Evolutionary conservation across 2,329 filamentous ascomycete species (phyloP).

Genomic region (Scedosporium aurantiacum): DNA sequence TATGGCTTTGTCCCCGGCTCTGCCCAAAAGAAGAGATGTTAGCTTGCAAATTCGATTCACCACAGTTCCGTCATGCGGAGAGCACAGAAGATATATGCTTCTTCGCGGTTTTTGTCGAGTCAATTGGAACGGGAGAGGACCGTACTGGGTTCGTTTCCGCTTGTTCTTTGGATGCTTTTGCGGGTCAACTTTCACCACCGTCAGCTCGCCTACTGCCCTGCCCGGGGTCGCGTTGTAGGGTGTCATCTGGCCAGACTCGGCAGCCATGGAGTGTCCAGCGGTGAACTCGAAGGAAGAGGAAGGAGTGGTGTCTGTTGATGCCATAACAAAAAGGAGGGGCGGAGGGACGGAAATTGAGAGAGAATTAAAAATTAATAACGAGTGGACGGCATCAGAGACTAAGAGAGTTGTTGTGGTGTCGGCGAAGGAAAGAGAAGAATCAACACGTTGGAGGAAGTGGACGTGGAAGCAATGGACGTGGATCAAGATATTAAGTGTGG

Average conservation of each 20-base stretch:
- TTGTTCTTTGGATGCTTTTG: conserved; percentile 12
- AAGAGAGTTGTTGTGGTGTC: not conserved
- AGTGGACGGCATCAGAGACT: conserved; percentile 4
- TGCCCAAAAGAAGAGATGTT: conserved; percentile 22
- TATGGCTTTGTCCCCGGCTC: conserved; percentile 78
- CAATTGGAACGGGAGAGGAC: not conserved
- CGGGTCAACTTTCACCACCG: conserved; percentile 11
- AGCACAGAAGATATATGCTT: not conserved
- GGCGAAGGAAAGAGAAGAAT: not conserved
- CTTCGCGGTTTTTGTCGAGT: not conserved
- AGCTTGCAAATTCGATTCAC: not conserved
- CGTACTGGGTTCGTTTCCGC: conserved; percentile 12
- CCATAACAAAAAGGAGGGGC: not conserved
- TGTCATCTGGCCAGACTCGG: not conserved
- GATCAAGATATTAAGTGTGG: not conserved
- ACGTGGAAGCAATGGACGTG: not conserved
- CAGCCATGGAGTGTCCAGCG: not conserved
- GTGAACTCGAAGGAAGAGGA: conserved; percentile 3
- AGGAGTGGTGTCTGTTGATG: conserved; percentile 2
- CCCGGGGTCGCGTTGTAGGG: not conserved
- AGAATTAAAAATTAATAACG: conserved; percentile 1
- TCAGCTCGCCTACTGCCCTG: conserved; percentile 6
- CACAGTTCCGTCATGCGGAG: not conserved
- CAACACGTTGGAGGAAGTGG: not conserved
- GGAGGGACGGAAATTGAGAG: not conserved